Evolutionary conservation across 1,284 basidiomycete genomes (phyloP), one percentile per base, ranked within the genome.

Genomic region (Cerrena zonata): DNA sequence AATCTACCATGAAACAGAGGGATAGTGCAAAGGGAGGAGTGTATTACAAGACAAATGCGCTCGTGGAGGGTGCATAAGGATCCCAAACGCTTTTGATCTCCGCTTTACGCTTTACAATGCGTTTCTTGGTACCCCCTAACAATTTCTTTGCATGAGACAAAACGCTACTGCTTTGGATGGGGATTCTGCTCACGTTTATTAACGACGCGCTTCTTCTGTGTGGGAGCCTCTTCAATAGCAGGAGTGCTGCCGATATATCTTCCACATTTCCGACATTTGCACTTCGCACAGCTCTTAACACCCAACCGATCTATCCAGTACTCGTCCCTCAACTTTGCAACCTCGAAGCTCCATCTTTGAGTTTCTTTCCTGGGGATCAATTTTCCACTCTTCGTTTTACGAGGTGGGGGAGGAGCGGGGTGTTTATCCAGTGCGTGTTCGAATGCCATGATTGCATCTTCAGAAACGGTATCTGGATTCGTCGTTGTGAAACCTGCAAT

Each of bases 371-470:
- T 37, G 2, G 48, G 19, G 12, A 39, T 12, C 19, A 24, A 12
- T 36, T 2, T 48, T 22, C 23, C 21, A 12, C 11, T 30, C 22
- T 23, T n/a, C 11, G 15, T 19, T n/a, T 48, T 56, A 38, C 10
- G 46, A 41, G 27, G 18, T 11, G 43, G 30, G 30, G 49, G 39
- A 3, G 53, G 49, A 13, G 47, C 26, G 10, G 60, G 60, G 48
- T 58, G 51, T 45, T 61, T 61, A 49, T 61, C 60, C 22, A 61
- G 55, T 12, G 60, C 60, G 48, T 58, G 60, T 39, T 61, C 59
- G 55, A 62, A 61, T n/a, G 59, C 54, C 43, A 53, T 38, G 25
- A 62, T 47, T n/a, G 61, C 57, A 49, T 56, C 58, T 23, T 54
- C 46, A 23, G 53, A 34, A 41, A 53, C 48, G 39, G 39, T 24